Conservation (phyloP, 1,284 basidiomycete species). For the Ceratobasidium theobromae region DNA sequence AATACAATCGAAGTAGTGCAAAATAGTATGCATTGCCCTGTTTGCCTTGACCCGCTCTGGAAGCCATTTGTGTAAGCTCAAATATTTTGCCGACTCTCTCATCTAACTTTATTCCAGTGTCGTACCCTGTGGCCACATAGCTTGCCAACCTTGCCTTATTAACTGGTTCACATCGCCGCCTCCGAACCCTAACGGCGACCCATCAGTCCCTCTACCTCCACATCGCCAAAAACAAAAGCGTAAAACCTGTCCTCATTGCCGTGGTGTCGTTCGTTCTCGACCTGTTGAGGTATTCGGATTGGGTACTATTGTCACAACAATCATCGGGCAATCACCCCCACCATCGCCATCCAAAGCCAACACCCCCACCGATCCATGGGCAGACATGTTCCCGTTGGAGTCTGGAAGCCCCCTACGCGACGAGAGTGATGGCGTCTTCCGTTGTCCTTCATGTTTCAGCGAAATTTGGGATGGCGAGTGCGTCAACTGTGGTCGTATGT, state of each 20-base stretch:
- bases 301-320: conserved; percentile 19
- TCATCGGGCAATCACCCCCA: not conserved
- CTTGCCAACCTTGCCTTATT: conserved; percentile 30
- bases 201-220: not conserved
- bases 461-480: conserved; percentile 24
- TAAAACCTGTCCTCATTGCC: conserved; percentile 34
- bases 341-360: not conserved
- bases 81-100: not conserved
- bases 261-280: conserved; percentile 29
- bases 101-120: conserved; percentile 1
- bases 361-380: conserved; percentile 3
- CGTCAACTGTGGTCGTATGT: not conserved
- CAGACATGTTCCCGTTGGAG: not conserved
- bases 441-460: conserved; percentile 4
- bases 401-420: not conserved
- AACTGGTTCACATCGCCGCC: conserved; percentile 25
- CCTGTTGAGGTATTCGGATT: conserved; percentile 32
- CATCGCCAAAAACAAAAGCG: not conserved
- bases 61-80: conserved; percentile 14
- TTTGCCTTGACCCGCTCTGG: conserved; percentile 10
- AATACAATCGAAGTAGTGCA: not conserved
- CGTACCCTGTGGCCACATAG: conserved; percentile 34
- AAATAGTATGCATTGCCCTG: conserved; percentile 10
- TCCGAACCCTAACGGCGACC: not conserved
- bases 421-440: conserved; percentile 1